Evolutionary conservation across 306 rosid species (phyloP), one percentile per base, ranked within the genome.

Genomic region (Sicyos baderoa): DNA sequence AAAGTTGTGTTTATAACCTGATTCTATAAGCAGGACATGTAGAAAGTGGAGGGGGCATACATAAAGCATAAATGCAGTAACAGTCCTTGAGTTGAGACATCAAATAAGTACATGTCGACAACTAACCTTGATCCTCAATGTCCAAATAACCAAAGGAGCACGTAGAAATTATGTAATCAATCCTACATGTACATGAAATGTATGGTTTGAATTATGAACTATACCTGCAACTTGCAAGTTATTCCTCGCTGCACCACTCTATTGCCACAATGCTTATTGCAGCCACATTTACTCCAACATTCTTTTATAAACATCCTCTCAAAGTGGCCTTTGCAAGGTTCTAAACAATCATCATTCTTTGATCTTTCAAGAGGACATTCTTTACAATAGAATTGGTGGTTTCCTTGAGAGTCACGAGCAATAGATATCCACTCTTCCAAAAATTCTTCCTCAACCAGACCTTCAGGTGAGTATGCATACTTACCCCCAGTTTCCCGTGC

Each of bases 271-370:
- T 81, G 85, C 70, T 76, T 86, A 65, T 62, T 81, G 76, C 99
- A 93, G 79, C 97, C 96, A 74, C 99, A 93, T 79, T 86, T 93
- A 67, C 83, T 76, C 99, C 99, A 93, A 76, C 99, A 93, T 77
- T 93, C 99, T 69, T 90, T 90, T 45, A 93, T 84, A 80, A 90
- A 86, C 50, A 81, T 84, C 77, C 88, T 84, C 81, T 76, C 82
- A 13, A 81, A 58, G 81, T 93, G 99, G 79, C 99, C 99, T 82
- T 93, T 93, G 82, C 99, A 93, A 60, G 91, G 87, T 83, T 90
- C 97, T 62, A 80, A 70, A 76, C 80, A 86, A 73, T 77, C 88
- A 73, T 85, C 91, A 61, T 78, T 81, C 84, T 82, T 88, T 35
- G 84, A 63, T 64, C 77, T 88, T 81, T 90, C 97, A 54, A 85